phyloP scores from a whole-genome alignment of 176 grass and related monocot genomes.

The Lolium multiflorum region DNA sequence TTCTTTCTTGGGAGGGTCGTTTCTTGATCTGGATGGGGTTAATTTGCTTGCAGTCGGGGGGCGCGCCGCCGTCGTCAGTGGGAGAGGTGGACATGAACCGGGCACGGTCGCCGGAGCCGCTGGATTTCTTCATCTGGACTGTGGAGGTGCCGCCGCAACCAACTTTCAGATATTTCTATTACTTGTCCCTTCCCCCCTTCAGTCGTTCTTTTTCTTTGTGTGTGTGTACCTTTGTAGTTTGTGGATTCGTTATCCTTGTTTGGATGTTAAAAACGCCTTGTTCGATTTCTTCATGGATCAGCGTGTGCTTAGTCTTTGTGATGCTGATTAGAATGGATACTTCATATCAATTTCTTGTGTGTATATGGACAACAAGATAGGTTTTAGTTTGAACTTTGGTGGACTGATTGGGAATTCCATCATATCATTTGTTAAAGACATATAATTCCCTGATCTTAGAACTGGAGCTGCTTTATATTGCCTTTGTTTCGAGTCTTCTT shows the following conservation, averaged over 20 bases:
- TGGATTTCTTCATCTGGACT: slow-evolving; percentile 99
- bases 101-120: slow-evolving; percentile 73
- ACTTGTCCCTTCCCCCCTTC: not conserved
- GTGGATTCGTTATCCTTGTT: not conserved
- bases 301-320: not conserved
- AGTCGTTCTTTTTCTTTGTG: not conserved
- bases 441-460: not conserved
- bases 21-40: slow-evolving; percentile 46
- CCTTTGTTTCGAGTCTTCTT: slow-evolving; percentile 21
- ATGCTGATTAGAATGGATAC: slow-evolving; percentile 5
- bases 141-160: slow-evolving; percentile 56
- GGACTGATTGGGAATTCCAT: not conserved
- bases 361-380: not conserved
- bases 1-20: slow-evolving; percentile 16
- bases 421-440: not conserved
- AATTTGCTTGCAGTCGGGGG: slow-evolving; percentile 43
- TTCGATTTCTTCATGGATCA: slow-evolving; percentile 24
- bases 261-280: not conserved
- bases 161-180: not conserved
- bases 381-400: slow-evolving; percentile 20
- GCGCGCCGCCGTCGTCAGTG: slow-evolving; percentile 8
- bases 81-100: slow-evolving; percentile 68
- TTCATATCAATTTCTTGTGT: not conserved
- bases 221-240: not conserved
- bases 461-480: not conserved